These are phyloP conservation scores for Tuber melanosporum DNA, from an alignment of 495 filamentous ascomycete genomes.

Conservation along the genomic window DNA sequence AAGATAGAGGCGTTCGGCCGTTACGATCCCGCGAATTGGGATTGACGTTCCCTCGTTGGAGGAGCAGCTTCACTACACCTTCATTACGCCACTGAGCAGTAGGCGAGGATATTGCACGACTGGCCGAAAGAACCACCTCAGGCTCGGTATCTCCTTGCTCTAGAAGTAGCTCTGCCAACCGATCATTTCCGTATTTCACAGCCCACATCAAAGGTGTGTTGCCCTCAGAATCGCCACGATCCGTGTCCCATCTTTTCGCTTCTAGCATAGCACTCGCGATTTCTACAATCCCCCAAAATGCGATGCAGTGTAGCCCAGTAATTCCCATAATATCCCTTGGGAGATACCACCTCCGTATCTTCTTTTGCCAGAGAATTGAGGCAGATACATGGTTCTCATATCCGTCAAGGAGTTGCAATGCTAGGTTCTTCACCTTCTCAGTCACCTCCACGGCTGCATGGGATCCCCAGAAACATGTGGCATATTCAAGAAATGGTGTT, in stretches of 20 bases:
- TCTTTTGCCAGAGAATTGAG: background rate
- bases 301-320: background rate
- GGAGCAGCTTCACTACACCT: background rate
- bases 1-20: background rate
- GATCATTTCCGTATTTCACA: background rate
- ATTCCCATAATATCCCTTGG: background rate
- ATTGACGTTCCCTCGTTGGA: background rate
- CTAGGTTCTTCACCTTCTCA: background rate
- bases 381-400: background rate
- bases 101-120: too few relatives aligned
- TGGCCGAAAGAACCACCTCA: too few relatives aligned
- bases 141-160: too few relatives aligned
- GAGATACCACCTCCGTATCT: background rate
- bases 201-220: background rate
- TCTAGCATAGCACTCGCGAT: too few relatives aligned
- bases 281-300: background rate
- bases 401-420: background rate
- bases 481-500: background rate
- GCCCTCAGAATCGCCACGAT: background rate
- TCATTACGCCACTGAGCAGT: background rate
- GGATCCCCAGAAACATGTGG: background rate
- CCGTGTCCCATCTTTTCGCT: background rate
- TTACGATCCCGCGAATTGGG: background rate
- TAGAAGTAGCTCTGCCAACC: too few relatives aligned
- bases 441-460: background rate